Conservation (phyloP, 345 rosid species). For the Trapa bicornis region DNA sequence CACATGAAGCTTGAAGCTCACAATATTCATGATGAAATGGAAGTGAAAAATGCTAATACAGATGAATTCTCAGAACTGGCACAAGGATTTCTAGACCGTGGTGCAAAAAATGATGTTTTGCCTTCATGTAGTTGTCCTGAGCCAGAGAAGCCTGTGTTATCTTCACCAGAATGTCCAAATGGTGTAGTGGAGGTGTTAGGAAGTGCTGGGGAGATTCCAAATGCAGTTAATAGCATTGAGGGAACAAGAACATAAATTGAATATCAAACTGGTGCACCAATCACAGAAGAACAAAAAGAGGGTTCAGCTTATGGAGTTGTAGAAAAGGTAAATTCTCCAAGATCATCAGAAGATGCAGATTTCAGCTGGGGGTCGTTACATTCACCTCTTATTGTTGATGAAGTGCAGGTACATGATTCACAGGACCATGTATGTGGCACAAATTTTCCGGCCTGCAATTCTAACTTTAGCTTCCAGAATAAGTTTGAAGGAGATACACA, state of each 20-base stretch:
- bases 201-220: constrained; percentile 20
- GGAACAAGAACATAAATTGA: constrained; percentile 7
- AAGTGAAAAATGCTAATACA: constrained; percentile 14
- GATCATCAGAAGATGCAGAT: constrained; percentile 12
- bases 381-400: neutral
- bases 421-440: neutral
- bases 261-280: constrained; percentile 7
- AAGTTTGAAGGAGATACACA: constrained; percentile 17
- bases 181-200: constrained; percentile 21
- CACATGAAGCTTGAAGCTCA: constrained; percentile 52
- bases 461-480: constrained; percentile 12
- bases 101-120: neutral
- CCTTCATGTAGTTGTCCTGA: constrained; percentile 10
- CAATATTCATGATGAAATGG: constrained; percentile 21
- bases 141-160: constrained; percentile 11
- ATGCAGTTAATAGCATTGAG: constrained; percentile 7
- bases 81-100: neutral
- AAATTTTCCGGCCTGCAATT: constrained; percentile 20
- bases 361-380: constrained; percentile 11
- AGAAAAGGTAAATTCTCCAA: constrained; percentile 13
- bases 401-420: neutral
- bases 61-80: constrained; percentile 9
- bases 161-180: constrained; percentile 10
- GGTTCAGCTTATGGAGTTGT: constrained; percentile 16
- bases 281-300: constrained; percentile 13